Base-by-base conservation (phyloP, 768 basidiomycete species). In the Podaxis pistillaris region DNA sequence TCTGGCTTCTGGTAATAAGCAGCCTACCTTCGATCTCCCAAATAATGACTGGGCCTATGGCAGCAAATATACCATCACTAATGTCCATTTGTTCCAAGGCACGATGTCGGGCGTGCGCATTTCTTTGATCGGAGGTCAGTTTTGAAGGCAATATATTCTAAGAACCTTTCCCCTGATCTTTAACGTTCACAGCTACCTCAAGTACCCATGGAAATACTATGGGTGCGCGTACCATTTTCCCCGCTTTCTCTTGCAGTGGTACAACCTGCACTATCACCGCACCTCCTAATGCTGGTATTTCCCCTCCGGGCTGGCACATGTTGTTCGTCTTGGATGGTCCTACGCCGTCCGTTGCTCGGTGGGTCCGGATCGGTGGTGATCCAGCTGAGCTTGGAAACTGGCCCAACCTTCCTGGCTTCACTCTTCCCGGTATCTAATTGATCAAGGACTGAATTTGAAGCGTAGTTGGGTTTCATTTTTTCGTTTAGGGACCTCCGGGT, bases 281-380 rank as follows among this genome's bases (percentile, higher is more conserved):
- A 0, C 92, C 91, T 8, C 91, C 91, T 0, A 86, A 91, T 67
- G 75, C 83, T 8, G 75, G 76, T 65, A 76, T 93, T 9, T 84
- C 83, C 17, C 90, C 91, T 15, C 91, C 91, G 0, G 88, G 86
- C 4, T 93, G 91, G 87, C 84, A 87, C 60, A 87, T 89, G 70
- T 68, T 93, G 9, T 93, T 88, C 70, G 78, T 93, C 51, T 76
- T 93, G 30, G 90, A 92, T 58, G 90, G 90, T 1, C 86, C 89
- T 30, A 91, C 90, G 3, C 91, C 92, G 2, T 91, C 88, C 26
- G 82, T 86, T 65, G 89, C 90, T 17, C 73, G 78, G 12, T 90
- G 88, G 86, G 83, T 94, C 12, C 84, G 90, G 26, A 89, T 93
- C 56, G 91, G 91, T 19, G 89, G 89, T 1, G 92, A 93, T 69